Conservation (phyloP, 371 early-diverging fungal species). For the Batkoa obscura region DNA sequence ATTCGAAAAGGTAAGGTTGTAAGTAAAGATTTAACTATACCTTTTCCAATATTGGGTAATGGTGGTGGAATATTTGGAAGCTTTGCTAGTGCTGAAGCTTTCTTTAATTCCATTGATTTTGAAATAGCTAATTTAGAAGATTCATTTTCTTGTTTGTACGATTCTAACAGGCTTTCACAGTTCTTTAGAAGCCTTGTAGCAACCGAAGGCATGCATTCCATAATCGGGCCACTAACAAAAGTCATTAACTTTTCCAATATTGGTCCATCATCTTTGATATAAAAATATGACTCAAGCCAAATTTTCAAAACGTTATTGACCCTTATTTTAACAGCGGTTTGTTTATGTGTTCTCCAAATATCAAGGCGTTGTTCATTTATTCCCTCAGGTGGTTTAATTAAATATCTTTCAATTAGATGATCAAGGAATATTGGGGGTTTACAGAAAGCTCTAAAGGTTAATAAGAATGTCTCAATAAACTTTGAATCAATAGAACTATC, state of each 20-base stretch:
- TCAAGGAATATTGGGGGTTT: constrained; percentile 45
- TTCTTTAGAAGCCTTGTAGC: constrained; percentile 41
- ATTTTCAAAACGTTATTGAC: constrained; percentile 26
- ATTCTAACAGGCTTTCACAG: too few species aligned
- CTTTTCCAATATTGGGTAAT: constrained; percentile 15
- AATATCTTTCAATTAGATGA: constrained; percentile 42
- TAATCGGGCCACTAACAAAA: not conserved
- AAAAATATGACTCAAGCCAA: constrained; percentile 29
- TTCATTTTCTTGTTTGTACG: not conserved
- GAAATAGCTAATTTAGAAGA: not conserved
- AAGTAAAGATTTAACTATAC: constrained; percentile 9
- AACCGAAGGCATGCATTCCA: not conserved
- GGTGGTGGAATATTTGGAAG: constrained; percentile 11
- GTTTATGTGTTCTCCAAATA: constrained; percentile 63
- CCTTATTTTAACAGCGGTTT: constrained; percentile 18
- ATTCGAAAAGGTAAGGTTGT: constrained; percentile 18
- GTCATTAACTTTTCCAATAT: not conserved
- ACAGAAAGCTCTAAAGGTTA: constrained; percentile 72
- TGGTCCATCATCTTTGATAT: constrained; percentile 23
- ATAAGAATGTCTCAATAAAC: constrained; percentile 62
- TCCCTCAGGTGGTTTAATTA: constrained; percentile 42
- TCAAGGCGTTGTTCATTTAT: constrained; percentile 44
- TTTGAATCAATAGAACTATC: constrained; percentile 42
- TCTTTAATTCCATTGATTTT: constrained; percentile 5
- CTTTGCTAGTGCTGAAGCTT: constrained; percentile 8